Percentiles rank a stretch among this genome's conserved stretches.
Conservation (phyloP, 805 yeast genomes). For the Candida insectalens region DNA sequence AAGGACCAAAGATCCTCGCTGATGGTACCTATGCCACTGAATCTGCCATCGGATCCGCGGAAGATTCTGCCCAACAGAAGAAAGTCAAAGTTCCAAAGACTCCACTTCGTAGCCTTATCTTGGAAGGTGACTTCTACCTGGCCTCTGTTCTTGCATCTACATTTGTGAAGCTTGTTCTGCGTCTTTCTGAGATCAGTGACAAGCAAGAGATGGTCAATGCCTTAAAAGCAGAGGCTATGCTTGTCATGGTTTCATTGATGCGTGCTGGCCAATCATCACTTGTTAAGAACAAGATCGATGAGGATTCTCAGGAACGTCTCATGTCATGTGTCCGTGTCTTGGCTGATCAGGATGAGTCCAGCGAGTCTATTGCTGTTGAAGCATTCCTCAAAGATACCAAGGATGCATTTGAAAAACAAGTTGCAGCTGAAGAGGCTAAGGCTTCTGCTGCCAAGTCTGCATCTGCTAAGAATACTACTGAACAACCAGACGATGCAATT, state of each 20-base stretch:
- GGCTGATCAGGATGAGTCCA: conserved; percentile 39
- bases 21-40: conserved; percentile 99
- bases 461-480: conserved; percentile 52
- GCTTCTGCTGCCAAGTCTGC: conserved; percentile 47
- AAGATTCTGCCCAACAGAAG: conserved; percentile 22
- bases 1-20: conserved; percentile 82
- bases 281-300: conserved; percentile 75
- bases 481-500: conserved; percentile 71
- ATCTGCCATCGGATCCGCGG: conserved; percentile 48
- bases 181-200: conserved; percentile 51
- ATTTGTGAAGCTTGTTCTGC: conserved; percentile 75
- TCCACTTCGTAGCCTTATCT: conserved; percentile 70
- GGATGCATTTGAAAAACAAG: conserved; percentile 69
- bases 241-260: conserved; percentile 83
- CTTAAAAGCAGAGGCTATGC: conserved; percentile 87
- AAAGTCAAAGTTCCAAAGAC: conserved; percentile 34
- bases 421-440: conserved; percentile 49
- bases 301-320: conserved; percentile 93
- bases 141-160: conserved; percentile 84
- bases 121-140: conserved; percentile 84
- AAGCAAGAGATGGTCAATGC: conserved; percentile 59
- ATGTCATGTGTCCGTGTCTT: conserved; percentile 77
- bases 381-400: conserved; percentile 86
- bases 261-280: conserved; percentile 73
- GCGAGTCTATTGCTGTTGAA: conserved; percentile 31